Percentiles rank a stretch among this genome's conserved stretches.
phyloP scores from a whole-genome alignment of 495 filamentous ascomycete genomes.

The Halenospora varia region DNA sequence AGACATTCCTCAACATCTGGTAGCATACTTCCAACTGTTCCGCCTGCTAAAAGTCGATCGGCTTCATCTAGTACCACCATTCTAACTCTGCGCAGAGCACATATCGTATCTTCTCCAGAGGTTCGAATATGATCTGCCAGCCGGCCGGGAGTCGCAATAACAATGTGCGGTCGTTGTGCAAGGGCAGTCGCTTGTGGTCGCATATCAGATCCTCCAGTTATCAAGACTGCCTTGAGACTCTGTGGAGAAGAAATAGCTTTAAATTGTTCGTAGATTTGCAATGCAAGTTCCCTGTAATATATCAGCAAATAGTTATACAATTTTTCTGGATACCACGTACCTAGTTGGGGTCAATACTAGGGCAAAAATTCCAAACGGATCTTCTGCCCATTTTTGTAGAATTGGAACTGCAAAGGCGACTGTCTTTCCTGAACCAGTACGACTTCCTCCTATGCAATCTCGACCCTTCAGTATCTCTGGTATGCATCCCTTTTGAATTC shows the following conservation, averaged over 20 bases:
- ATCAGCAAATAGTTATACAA: constrained; percentile 18
- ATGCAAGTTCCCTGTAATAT: constrained; percentile 67
- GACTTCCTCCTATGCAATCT: constrained; percentile 90
- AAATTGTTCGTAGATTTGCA: constrained; percentile 95
- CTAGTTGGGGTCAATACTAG: constrained; percentile 87
- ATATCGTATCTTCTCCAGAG: constrained; percentile 85
- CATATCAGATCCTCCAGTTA: constrained; percentile 94
- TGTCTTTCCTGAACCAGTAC: constrained; percentile 99
- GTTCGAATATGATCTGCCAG: constrained; percentile 90
- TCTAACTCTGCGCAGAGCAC: constrained; percentile 68
- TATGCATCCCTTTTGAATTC: constrained; percentile 89
- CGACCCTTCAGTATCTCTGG: constrained; percentile 83
- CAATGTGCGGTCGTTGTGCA: constrained; percentile 76
- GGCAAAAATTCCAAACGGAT: constrained; percentile 88
- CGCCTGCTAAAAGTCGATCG: constrained; percentile 77
- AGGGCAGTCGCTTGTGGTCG: constrained; percentile 81
- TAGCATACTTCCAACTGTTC: constrained; percentile 76
- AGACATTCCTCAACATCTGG: constrained; percentile 88
- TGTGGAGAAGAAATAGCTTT: constrained; percentile 85
- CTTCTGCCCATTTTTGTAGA: constrained; percentile 85
- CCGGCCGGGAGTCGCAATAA: constrained; percentile 92
- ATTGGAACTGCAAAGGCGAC: constrained; percentile 93
- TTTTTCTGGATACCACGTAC: constrained; percentile 29
- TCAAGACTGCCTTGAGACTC: constrained; percentile 75
- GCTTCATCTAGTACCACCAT: constrained; percentile 96